Conservation (phyloP, 225 moss, liverwort and hornwort genomes). For the Climacium dendroides region DNA sequence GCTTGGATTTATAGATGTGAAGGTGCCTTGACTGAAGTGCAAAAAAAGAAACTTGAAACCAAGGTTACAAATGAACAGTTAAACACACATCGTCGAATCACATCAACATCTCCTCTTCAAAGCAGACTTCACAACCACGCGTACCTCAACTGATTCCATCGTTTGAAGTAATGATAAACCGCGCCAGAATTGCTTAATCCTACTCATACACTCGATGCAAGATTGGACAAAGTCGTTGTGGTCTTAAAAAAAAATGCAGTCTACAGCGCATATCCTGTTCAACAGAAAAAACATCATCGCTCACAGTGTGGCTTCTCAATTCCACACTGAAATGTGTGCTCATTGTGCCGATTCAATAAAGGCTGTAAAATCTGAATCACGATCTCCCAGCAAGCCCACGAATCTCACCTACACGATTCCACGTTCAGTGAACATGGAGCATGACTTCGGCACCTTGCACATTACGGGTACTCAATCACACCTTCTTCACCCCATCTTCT, state of each 20-base stretch:
- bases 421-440: not conserved
- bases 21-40: not conserved
- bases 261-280: not conserved
- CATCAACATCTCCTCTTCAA: not conserved
- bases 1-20: not conserved
- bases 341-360: not conserved
- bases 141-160: not conserved
- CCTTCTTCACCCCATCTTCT: no score
- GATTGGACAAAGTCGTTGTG: not conserved
- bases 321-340: not conserved
- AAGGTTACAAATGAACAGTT: not conserved
- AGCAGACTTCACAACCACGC: not conserved
- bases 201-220: not conserved
- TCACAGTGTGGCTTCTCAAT: not conserved
- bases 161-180: not conserved
- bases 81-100: not conserved
- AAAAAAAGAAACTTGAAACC: not conserved
- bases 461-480: no score
- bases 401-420: not conserved
- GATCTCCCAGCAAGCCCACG: not conserved
- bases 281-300: not conserved
- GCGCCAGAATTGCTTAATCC: not conserved
- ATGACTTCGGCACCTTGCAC: not conserved
- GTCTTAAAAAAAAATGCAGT: not conserved
- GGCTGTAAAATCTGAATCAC: not conserved